Base-by-base conservation (phyloP, 805 yeast genomes). In the Sungouiella thailandica region DNA sequence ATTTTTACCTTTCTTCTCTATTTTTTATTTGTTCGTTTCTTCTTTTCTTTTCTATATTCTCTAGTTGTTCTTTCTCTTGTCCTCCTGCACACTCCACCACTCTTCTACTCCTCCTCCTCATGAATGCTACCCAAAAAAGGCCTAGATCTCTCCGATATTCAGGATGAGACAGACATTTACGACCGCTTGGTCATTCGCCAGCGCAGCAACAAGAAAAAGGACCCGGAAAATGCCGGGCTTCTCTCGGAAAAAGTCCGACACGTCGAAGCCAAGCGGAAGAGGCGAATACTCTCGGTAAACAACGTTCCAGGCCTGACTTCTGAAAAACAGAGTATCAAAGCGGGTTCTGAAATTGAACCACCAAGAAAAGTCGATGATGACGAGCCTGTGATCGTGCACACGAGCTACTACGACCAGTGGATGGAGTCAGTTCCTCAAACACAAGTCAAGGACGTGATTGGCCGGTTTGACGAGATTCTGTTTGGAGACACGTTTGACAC, bases 141-240 rank as follows among this genome's bases (percentile, higher is more conserved):
- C 8, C 22, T 19, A 19, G 8, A 19, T 7, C 22, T 19, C 22
- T 19, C 22, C 8, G 44, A 37, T 18, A 37, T 42, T n/a, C 35
- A 35, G 31, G 46, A 42, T 34, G 44, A 35, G 7, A 41, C 28
- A 12, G 46, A 42, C 24, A 14, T 33, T 10, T 22, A 37, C 6
- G 32, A 35, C 9, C 25, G 46, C 8, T 20, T 15, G 4, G 29
- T 32, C 19, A 36, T 34, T 11, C 27, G 28, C 13, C 22, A 24
- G 10, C 20, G 22, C 8, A 32, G 18, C 23, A 25, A 12, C 7
- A 20, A 19, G 24, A 23, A 12, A 28, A 33, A 7, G 17, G n/a
- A n/a, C n/a, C 19, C 7, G 34, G 25, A 16, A 24, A 24, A 5
- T 23, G 19, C 17, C 11, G 25, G 12, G 29, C 19, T 31, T n/a